phyloP scores from a whole-genome alignment of 2,329 filamentous ascomycete species.

The Xylariomycetidae sp. region DNA sequence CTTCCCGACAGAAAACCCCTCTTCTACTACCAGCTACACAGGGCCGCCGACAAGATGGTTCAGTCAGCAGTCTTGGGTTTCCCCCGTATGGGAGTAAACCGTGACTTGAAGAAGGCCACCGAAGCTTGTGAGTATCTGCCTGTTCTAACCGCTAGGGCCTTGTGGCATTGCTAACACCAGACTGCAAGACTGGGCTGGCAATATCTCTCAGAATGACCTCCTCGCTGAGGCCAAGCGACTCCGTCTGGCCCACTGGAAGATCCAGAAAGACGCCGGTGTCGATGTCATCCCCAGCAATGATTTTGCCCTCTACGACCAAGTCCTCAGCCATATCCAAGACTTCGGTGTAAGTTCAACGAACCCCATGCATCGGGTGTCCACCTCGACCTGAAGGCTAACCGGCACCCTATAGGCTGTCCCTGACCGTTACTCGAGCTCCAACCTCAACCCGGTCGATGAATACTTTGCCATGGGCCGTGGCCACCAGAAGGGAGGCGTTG shows the following conservation, averaged over 20 bases:
- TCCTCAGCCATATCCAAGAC: slow-evolving; percentile 96
- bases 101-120: slow-evolving; percentile 99
- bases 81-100: slow-evolving; percentile 96
- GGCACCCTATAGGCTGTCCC: slow-evolving; percentile 67
- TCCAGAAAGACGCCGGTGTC: slow-evolving; percentile 97
- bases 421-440: slow-evolving; percentile 88
- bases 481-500: slow-evolving; percentile 89
- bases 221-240: slow-evolving; percentile 95
- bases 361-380: not conserved
- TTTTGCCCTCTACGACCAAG: slow-evolving; percentile 98
- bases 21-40: slow-evolving; percentile 13
- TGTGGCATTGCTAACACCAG: slow-evolving; percentile 10
- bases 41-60: slow-evolving; percentile 49
- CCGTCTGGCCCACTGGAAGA: slow-evolving; percentile 96
- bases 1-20: slow-evolving; percentile 16
- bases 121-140: slow-evolving; percentile 66
- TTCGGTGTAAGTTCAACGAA: slow-evolving; percentile 67
- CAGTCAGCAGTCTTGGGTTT: slow-evolving; percentile 86
- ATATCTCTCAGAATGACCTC: slow-evolving; percentile 87
- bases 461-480: slow-evolving; percentile 99
- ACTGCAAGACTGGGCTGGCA: slow-evolving; percentile 73
- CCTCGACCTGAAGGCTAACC: not conserved
- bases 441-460: slow-evolving; percentile 83
- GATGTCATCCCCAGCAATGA: slow-evolving; percentile 99
- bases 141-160: slow-evolving; percentile 2